These are phyloP conservation scores for Agaricus sinodeliciosus DNA, from an alignment of 768 basidiomycete species.

Conservation along the genomic window DNA sequence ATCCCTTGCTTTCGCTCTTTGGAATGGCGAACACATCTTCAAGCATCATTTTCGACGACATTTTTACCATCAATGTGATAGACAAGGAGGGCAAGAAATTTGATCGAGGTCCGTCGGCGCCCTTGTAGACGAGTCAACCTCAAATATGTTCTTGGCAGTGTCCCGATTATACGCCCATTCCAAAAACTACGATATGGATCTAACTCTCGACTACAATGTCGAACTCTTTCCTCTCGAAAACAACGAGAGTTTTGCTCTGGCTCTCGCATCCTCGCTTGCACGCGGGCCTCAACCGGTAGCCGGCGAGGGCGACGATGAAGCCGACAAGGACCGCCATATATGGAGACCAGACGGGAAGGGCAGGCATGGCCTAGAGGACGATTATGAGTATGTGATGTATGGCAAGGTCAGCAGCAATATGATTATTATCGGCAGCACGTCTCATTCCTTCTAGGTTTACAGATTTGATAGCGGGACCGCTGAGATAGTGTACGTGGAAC, in stretches of 20 bases:
- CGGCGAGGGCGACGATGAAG: constrained; percentile 40
- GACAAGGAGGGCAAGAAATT: constrained; percentile 96
- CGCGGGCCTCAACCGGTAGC: constrained; percentile 46
- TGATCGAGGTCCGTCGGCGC: constrained; percentile 71
- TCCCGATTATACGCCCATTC: constrained; percentile 88
- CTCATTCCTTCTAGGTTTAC: constrained; percentile 63
- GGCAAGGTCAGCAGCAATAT: constrained; percentile 67
- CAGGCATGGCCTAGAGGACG: constrained; percentile 78
- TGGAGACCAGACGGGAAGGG: constrained; percentile 87
- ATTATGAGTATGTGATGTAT: constrained; percentile 99
- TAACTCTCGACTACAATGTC: constrained; percentile 91
- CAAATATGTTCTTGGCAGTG: constrained; percentile 40
- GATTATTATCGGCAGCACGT: neutral
- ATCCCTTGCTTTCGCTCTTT: constrained; percentile 4
- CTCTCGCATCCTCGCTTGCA: constrained; percentile 75
- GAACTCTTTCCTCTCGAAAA: constrained; percentile 76
- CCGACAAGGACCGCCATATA: constrained; percentile 70
- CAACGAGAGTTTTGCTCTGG: constrained; percentile 75
- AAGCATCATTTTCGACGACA: constrained; percentile 87
- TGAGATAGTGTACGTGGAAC: constrained; percentile 71
- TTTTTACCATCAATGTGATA: constrained; percentile 79
- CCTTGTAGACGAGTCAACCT: constrained; percentile 5
- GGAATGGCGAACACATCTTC: constrained; percentile 55
- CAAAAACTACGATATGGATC: constrained; percentile 86
- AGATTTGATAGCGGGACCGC: constrained; percentile 86